Percentiles rank a stretch among this genome's conserved stretches.
Conservation (phyloP, 768 basidiomycete genomes). For the Rubroboletus satanas region DNA sequence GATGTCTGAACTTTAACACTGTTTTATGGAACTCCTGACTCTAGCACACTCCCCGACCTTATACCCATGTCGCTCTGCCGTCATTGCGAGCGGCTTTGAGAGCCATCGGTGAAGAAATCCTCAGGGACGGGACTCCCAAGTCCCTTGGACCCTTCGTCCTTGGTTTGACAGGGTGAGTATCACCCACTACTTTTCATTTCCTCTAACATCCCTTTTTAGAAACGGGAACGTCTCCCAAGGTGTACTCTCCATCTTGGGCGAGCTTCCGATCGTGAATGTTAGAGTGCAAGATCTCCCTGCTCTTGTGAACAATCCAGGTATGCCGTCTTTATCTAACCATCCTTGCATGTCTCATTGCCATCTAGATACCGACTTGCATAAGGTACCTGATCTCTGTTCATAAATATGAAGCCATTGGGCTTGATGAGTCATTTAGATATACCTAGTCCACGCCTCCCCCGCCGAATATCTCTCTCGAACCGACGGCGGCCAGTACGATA, state of each 20-base stretch:
- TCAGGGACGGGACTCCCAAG: constrained; percentile 53
- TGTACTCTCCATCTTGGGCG: constrained; percentile 63
- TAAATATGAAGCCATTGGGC: background rate
- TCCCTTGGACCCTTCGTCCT: constrained; percentile 73
- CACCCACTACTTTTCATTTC: background rate
- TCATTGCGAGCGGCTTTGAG: constrained; percentile 51
- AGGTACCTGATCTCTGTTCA: constrained; percentile 35
- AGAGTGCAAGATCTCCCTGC: constrained; percentile 51
- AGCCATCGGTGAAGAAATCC: constrained; percentile 54
- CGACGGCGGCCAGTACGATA: constrained; percentile 55
- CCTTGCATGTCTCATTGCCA: background rate
- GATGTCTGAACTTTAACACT: background rate
- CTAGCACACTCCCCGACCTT: constrained; percentile 73
- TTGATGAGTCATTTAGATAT: constrained; percentile 46
- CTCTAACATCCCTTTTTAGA: constrained; percentile 34
- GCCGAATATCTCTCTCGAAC: constrained; percentile 63
- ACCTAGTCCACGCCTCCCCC: constrained; percentile 68
- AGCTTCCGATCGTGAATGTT: constrained; percentile 65
- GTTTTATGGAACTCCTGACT: background rate
- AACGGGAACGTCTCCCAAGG: constrained; percentile 82
- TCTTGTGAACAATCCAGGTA: constrained; percentile 54
- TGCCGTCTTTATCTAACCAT: constrained; percentile 6
- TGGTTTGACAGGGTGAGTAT: constrained; percentile 66
- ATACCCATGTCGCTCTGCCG: constrained; percentile 59
- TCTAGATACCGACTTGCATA: constrained; percentile 53